Base-by-base conservation (phyloP, 345 rosid species). In the Carallia brachiata region DNA sequence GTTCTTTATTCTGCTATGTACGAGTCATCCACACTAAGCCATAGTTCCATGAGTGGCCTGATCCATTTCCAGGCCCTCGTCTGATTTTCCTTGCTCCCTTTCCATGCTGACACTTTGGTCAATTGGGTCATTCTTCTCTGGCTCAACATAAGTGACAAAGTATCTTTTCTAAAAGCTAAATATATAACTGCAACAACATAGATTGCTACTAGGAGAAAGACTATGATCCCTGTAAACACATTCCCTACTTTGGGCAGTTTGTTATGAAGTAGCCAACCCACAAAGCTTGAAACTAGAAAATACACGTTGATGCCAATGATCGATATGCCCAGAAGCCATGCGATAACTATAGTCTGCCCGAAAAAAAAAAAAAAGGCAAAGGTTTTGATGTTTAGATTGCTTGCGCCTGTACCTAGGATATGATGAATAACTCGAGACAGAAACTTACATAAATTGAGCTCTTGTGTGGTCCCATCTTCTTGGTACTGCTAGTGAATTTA, bases 391-490 rank as follows among this genome's bases (percentile, higher is more conserved):
- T 32, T 32, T 32, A 32, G 34, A 32, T 32, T 32, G 34, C 34
- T 32, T 32, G 34, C 4, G 34, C 34, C 34, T 32, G 4, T 2
- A 32, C 34, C 34, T 32, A 52, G n/a, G n/a, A 15, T 0, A 52
- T 52, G n/a, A 52, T 19, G 7, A 1, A 52, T 5, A 52, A 17
- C 7, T 19, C 23, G 4, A 7, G 13, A 52, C 6, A 18, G 55
- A 52, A 52, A 52, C 72, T 67, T 47, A 67, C 72, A 15, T 23
- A 8, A 27, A 52, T 50, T n/a, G 79, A 70, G 62, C 61, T 75
- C 61, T 58, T 70, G 65, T 75, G 65, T 7, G 56, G 66, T 23
- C 73, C 74, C 79, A 75, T 75, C 65, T 75, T 75, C 53, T 74
- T 55, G 27, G 28, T 15, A 19, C 79, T 70, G 62, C 79, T 70